Base-by-base conservation (phyloP, 495 filamentous ascomycete species). In the Aspergillus sclerotiicarbonarius region DNA sequence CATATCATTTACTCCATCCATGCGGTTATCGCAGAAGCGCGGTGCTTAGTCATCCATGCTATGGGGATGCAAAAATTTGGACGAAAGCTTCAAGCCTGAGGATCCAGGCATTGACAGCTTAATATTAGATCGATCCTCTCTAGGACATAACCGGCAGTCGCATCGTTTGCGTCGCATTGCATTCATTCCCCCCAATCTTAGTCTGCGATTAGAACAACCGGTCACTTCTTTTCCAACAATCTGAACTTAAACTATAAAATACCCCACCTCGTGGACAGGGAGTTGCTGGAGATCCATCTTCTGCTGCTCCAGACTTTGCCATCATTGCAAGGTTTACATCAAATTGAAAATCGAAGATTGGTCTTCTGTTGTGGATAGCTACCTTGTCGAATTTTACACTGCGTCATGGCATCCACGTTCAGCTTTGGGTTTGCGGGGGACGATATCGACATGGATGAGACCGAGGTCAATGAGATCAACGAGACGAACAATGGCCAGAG, bases 371-470 rank as follows among this genome's bases (percentile, higher is more conserved):
- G 37, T 15, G 12, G 37, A 9, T 15, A 37, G 13, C 8, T 37
- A 10, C 33, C 3, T 37, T 7, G 33, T 37, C 2, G 8, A 13
- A 35, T 4, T 2, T 35, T 35, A 3, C 33, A 9, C 33, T 35
- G 8, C 37, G 59, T 7, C 46, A 78, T 67, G 69, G 48, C 62
- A 15, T 60, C 61, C 20, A 57, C 77, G 4, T 94, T 96, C 72
- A 88, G 82, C 59, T 96, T 96, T 63, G 86, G 85, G 32, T 95
- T 96, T 68, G 82, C 82, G 1, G 90, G 88, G 8, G 90, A 95
- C 62, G 91, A 95, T 65, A 77, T 83, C 19, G 82, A 82, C 58
- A 77, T 83, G 16, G 82, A 82, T 54, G 79, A 79, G 9, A 64
- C 75, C 49, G 60, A 76, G 29, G 31, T 62, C 29, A 64, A 68